These are phyloP conservation scores for Trichoderma koningii DNA, from an alignment of 2,329 filamentous ascomycete genomes.

Conservation along the genomic window DNA sequence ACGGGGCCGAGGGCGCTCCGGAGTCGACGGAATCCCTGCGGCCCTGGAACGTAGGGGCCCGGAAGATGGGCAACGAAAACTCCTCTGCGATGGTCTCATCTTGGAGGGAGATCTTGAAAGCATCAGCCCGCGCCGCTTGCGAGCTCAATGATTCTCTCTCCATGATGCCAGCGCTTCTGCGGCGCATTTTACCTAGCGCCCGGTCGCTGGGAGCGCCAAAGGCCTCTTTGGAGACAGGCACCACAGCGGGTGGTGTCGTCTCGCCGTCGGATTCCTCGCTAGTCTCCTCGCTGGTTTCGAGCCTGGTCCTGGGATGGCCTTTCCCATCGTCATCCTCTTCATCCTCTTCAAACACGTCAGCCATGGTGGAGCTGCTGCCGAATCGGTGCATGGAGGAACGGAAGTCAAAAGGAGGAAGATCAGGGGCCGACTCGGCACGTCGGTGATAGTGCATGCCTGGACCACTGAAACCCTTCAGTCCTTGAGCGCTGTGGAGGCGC, in stretches of 20 bases:
- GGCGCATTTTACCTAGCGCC: constrained; percentile 39
- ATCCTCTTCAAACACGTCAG: constrained; percentile 84
- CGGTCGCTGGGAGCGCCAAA: constrained; percentile 33
- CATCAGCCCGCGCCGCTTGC: constrained; percentile 48
- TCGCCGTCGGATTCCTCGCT: constrained; percentile 51
- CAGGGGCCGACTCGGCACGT: constrained; percentile 77
- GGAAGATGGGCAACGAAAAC: constrained; percentile 43
- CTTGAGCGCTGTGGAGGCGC: constrained; percentile 74
- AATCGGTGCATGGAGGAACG: constrained; percentile 62
- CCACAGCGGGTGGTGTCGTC: constrained; percentile 39
- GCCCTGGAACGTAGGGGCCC: constrained; percentile 41
- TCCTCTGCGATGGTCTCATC: constrained; percentile 57
- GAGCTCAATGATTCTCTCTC: constrained; percentile 38
- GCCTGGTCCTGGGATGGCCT: constrained; percentile 36
- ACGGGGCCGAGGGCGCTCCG: constrained; percentile 42
- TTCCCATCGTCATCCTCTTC: constrained; percentile 63
- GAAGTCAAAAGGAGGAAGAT: constrained; percentile 73
- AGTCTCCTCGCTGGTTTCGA: constrained; percentile 53
- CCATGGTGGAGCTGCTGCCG: constrained; percentile 73
- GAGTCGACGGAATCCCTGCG: constrained; percentile 44
- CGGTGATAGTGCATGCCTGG: constrained; percentile 75
- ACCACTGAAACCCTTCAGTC: constrained; percentile 67
- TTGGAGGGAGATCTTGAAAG: constrained; percentile 53
- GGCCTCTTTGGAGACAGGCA: constrained; percentile 29
- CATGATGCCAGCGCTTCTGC: constrained; percentile 51